Evolutionary conservation across 2,329 filamentous ascomycete genomes (phyloP).

Genomic region (Scytalidium sp.): DNA sequence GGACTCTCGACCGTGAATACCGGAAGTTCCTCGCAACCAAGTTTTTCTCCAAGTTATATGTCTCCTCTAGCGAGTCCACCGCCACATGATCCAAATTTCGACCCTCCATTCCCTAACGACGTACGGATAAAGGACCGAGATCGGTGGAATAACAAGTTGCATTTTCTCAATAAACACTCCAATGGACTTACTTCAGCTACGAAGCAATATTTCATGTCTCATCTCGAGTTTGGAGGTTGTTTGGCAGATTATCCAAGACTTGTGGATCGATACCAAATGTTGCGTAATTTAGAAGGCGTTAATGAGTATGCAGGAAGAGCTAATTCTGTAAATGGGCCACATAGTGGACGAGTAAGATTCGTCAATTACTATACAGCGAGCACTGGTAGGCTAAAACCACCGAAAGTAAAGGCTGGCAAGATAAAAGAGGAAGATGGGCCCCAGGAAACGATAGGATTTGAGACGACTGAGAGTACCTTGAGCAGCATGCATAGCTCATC

Average conservation of each 20-base stretch:
- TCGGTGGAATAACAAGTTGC: conserved; percentile 64
- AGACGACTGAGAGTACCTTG: conserved; percentile 20
- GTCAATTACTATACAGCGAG: conserved; percentile 91
- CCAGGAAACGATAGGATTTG: conserved; percentile 13
- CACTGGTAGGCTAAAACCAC: conserved; percentile 63
- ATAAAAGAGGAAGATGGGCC: conserved; percentile 13
- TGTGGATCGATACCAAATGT: conserved; percentile 63
- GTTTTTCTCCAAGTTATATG: conserved; percentile 19
- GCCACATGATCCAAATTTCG: conserved; percentile 61
- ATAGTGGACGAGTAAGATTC: conserved; percentile 64
- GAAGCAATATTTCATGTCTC: conserved; percentile 71
- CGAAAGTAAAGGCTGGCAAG: conserved; percentile 26
- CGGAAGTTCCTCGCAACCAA: conserved; percentile 16
- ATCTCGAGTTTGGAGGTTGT: conserved; percentile 79
- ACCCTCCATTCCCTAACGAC: conserved; percentile 75
- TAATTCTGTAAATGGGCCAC: conserved; percentile 16
- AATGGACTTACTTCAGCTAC: conserved; percentile 70
- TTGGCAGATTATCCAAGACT: conserved; percentile 74
- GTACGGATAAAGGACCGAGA: conserved; percentile 64
- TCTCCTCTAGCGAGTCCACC: conserved; percentile 19
- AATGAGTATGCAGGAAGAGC: conserved; percentile 45
- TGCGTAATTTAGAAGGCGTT: conserved; percentile 70
- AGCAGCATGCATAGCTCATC: conserved; percentile 8
- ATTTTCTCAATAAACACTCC: conserved; percentile 80
- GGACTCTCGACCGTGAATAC: conserved; percentile 9